These are phyloP conservation scores for Asterochloris erici DNA, from an alignment of 139 green algal genomes.

Conservation along the genomic window DNA sequence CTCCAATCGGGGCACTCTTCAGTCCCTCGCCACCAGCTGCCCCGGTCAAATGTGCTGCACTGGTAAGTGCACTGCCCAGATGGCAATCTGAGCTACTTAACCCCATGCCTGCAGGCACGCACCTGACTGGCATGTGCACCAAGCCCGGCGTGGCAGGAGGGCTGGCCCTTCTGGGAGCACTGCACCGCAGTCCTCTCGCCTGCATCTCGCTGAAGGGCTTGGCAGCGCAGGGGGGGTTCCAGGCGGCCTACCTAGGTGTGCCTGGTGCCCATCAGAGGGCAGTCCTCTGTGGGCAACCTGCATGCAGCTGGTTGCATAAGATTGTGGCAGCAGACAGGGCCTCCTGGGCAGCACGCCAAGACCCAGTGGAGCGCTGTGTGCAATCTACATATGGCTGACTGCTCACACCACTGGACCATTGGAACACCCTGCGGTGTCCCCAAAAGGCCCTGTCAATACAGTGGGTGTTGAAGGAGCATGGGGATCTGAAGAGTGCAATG, in stretches of 20 bases:
- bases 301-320: neutral
- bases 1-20: neutral
- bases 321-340: neutral
- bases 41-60: neutral
- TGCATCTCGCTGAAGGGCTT: slow-evolving; percentile 32
- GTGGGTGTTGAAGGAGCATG: too few relatives aligned
- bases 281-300: neutral
- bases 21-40: neutral
- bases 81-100: neutral
- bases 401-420: neutral
- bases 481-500: too few relatives aligned
- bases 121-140: slow-evolving; percentile 28
- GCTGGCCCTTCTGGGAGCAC: slow-evolving; percentile 37
- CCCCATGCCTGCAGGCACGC: slow-evolving; percentile 11
- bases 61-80: neutral
- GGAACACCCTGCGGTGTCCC: too few relatives aligned
- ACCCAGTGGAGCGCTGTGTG: neutral
- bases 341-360: too few relatives aligned
- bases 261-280: too few relatives aligned
- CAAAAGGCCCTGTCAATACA: too few relatives aligned
- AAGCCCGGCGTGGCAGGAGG: slow-evolving; percentile 45
- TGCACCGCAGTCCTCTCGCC: slow-evolving; percentile 40
- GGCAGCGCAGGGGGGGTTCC: slow-evolving; percentile 35
- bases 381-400: neutral
- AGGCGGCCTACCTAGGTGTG: slow-evolving; percentile 30